These are phyloP conservation scores for Neonothopanus nambi DNA, from an alignment of 1,284 basidiomycete genomes.

Conservation along the genomic window DNA sequence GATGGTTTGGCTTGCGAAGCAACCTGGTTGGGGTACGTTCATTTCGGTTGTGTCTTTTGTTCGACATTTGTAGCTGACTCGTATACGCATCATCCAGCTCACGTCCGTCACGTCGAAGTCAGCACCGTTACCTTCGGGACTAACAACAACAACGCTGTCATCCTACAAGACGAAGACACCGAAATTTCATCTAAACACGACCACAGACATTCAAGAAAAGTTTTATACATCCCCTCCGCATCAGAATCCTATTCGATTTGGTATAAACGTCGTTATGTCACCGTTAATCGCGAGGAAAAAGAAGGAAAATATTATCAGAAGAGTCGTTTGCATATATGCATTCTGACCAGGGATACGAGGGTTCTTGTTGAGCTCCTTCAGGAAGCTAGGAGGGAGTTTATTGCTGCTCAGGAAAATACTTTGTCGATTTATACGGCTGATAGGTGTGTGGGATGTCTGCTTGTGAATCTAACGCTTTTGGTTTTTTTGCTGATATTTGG, in stretches of 20 bases:
- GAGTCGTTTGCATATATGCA: constrained; percentile 35
- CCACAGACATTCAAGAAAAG: constrained; percentile 28
- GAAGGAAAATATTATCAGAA: constrained; percentile 33
- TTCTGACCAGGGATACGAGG: constrained; percentile 48
- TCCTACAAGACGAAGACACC: constrained; percentile 37
- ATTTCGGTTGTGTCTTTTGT: no score
- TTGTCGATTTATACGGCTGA: constrained; percentile 61
- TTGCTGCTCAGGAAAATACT: constrained; percentile 48
- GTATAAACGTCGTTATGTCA: constrained; percentile 50
- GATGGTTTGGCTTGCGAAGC: constrained; percentile 60
- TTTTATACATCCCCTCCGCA: constrained; percentile 50
- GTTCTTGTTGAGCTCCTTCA: constrained; percentile 52
- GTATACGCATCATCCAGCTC: neutral
- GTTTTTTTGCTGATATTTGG: no score
- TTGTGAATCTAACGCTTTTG: no score
- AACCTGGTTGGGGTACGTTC: constrained; percentile 45
- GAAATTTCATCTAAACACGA: constrained; percentile 22
- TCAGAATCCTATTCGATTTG: constrained; percentile 47
- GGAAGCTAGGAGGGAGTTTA: constrained; percentile 57
- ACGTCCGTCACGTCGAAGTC: constrained; percentile 42
- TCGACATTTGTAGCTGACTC: no score
- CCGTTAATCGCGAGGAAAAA: constrained; percentile 38
- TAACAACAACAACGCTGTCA: constrained; percentile 32
- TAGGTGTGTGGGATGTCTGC: constrained; percentile 34
- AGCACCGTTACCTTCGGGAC: constrained; percentile 44